Evolutionary conservation across 345 rosid species (phyloP).

Genomic region (Balakata baccata): DNA sequence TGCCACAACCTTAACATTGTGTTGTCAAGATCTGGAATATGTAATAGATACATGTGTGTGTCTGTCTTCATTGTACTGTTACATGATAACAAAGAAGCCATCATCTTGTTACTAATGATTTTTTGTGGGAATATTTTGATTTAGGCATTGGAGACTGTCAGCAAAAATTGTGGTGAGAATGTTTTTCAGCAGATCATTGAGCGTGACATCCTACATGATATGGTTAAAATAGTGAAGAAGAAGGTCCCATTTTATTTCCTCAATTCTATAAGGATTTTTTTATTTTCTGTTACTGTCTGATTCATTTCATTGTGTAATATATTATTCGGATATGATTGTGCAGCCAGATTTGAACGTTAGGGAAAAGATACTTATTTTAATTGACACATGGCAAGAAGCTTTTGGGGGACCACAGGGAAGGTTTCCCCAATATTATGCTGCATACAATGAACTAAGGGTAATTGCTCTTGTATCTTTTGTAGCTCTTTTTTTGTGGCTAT

Average conservation of each 20-base stretch:
- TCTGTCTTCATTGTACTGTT: background rate
- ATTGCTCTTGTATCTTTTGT: constrained; percentile 11
- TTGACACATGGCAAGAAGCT: constrained; percentile 77
- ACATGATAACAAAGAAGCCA: background rate
- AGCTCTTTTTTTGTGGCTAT: background rate
- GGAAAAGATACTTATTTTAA: constrained; percentile 78
- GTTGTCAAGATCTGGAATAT: background rate
- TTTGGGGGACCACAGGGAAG: constrained; percentile 74
- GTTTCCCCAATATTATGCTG: constrained; percentile 81
- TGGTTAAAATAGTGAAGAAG: constrained; percentile 96
- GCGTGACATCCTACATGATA: constrained; percentile 87
- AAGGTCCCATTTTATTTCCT: constrained; percentile 49
- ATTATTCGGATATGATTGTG: constrained; percentile 24
- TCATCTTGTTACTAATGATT: background rate
- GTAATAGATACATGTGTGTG: background rate
- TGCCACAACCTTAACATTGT: background rate
- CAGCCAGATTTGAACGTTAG: constrained; percentile 93
- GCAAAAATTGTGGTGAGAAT: constrained; percentile 90
- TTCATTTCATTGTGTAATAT: background rate
- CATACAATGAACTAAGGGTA: constrained; percentile 89
- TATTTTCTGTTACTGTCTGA: constrained; percentile 7
- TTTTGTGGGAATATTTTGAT: constrained; percentile 21
- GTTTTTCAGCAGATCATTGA: constrained; percentile 82
- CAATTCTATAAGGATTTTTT: constrained; percentile 9
- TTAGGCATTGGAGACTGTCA: constrained; percentile 86